Conservation (phyloP, 345 rosid species). For the Populus davidiana region DNA sequence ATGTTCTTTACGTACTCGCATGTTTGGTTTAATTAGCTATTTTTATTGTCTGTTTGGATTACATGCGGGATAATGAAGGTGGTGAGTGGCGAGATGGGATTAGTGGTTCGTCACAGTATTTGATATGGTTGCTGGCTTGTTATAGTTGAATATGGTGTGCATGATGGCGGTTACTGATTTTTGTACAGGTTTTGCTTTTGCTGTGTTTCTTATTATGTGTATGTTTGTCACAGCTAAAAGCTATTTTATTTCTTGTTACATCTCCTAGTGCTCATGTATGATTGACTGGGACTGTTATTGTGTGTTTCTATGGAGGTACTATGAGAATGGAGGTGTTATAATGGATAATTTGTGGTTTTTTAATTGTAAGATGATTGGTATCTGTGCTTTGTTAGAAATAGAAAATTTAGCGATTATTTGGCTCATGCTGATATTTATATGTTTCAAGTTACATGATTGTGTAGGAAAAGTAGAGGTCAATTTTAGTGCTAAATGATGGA, state of each 20-base stretch:
- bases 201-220: neutral
- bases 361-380: neutral
- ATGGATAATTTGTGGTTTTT: neutral
- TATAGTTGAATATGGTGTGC: too few species aligned
- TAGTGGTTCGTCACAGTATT: neutral
- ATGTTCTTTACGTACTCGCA: neutral
- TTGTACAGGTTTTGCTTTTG: neutral
- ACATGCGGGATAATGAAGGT: neutral
- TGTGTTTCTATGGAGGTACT: neutral
- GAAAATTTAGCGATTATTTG: neutral
- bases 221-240: neutral
- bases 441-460: too few species aligned
- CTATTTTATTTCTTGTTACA: neutral
- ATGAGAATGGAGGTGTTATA: neutral
- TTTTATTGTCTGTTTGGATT: neutral
- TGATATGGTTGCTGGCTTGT: neutral
- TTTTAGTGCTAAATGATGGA: neutral
- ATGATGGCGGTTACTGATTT: too few species aligned
- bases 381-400: neutral
- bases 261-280: neutral
- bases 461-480: neutral
- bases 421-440: neutral
- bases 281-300: neutral
- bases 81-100: neutral
- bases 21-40: neutral